Evolutionary conservation across 2,329 filamentous ascomycete species (phyloP).

Genomic region (Diatrype stigma): DNA sequence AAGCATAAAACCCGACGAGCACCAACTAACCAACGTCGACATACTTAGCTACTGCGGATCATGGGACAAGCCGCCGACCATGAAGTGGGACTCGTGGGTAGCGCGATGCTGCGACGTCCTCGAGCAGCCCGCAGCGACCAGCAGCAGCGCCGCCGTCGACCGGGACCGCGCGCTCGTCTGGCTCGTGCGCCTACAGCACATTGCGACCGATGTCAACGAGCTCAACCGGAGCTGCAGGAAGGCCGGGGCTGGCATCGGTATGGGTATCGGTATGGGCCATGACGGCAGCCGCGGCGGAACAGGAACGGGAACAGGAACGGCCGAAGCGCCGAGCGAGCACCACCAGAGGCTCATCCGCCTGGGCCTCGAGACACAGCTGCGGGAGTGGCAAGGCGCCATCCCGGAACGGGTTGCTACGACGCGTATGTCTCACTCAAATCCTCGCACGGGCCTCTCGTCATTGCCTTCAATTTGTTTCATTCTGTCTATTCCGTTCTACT

Average conservation of each 20-base stretch:
- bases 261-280: neutral
- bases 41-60: constrained; percentile 32
- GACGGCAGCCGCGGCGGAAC: neutral
- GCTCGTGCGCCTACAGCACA: constrained; percentile 38
- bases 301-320: neutral
- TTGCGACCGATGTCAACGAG: constrained; percentile 34
- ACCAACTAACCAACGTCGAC: constrained; percentile 4
- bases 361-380: constrained; percentile 43
- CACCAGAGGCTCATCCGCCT: constrained; percentile 41
- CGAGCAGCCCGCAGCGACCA: constrained; percentile 29
- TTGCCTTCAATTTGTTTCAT: too few relatives aligned
- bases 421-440: constrained; percentile 17
- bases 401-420: constrained; percentile 27
- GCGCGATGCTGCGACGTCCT: constrained; percentile 41
- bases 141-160: constrained; percentile 27
- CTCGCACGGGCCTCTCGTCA: too few relatives aligned
- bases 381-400: constrained; percentile 37
- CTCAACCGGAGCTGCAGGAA: constrained; percentile 24
- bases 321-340: constrained; percentile 28
- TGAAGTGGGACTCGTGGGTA: constrained; percentile 40
- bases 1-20: too few relatives aligned
- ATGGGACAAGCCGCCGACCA: constrained; percentile 32
- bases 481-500: neutral
- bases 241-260: too few relatives aligned
- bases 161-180: constrained; percentile 41